A percentile compares a stretch with the other conserved stretches of the same genome.
These are phyloP conservation scores for Candida broadrunensis DNA, from an alignment of 805 yeast genomes.

Conservation along the genomic window DNA sequence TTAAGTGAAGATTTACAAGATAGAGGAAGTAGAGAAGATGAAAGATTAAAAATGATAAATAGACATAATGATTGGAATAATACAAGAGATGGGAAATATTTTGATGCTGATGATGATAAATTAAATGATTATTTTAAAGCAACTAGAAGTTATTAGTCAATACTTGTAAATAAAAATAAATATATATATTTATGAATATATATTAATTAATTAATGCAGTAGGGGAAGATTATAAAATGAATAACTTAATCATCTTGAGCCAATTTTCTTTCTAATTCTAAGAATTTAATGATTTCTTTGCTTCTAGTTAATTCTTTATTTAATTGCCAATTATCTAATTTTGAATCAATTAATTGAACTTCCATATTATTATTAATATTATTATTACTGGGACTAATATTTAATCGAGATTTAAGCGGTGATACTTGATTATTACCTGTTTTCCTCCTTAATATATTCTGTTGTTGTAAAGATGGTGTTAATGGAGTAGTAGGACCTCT, in stretches of 20 bases:
- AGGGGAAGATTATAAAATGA: not conserved
- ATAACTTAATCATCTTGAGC: not conserved
- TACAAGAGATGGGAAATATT: constrained; percentile 31
- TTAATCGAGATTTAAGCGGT: not conserved
- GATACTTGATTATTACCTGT: not conserved
- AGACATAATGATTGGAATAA: constrained; percentile 57
- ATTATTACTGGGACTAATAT: not conserved
- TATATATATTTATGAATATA: not conserved
- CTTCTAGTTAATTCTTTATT: constrained; percentile 17
- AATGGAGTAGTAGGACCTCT: constrained; percentile 37
- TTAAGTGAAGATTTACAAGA: constrained; percentile 47
- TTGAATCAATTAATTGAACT: constrained; percentile 15
- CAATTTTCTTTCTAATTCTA: constrained; percentile 29
- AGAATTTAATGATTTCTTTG: constrained; percentile 22
- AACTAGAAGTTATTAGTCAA: constrained; percentile 35
- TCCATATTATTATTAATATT: constrained; percentile 10
- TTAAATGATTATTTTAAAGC: constrained; percentile 49
- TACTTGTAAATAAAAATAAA: not conserved
- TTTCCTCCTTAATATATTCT: not conserved
- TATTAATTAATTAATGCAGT: not conserved
- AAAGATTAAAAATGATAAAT: constrained; percentile 33
- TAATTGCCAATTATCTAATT: constrained; percentile 31
- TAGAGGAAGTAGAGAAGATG: constrained; percentile 56
- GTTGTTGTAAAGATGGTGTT: constrained; percentile 18
- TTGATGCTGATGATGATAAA: constrained; percentile 45